Evolutionary conservation across 164 flowering plant genomes (phyloP).

Genomic region (Buxus sempervirens): DNA sequence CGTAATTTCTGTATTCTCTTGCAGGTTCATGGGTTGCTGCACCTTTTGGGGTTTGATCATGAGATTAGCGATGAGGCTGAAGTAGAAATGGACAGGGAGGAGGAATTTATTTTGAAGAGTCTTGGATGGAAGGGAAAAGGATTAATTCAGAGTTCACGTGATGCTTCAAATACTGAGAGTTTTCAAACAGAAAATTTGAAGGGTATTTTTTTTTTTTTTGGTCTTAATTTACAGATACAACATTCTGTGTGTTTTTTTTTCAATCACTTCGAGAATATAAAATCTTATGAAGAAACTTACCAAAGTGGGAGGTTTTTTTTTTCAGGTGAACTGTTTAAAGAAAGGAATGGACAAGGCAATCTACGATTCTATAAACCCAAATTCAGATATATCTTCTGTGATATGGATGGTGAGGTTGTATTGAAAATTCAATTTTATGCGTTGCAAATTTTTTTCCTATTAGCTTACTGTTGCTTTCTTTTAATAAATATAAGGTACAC

Average conservation of each 20-base stretch:
- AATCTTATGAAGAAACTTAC: constrained; percentile 16
- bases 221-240: too few species aligned
- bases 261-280: not conserved
- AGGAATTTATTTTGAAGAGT: constrained; percentile 66
- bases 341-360: constrained; percentile 81
- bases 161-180: constrained; percentile 41
- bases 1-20: constrained; percentile 4
- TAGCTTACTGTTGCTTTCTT: constrained; percentile 11
- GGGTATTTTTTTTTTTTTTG: constrained; percentile 40
- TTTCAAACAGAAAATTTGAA: constrained; percentile 32
- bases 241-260: not conserved
- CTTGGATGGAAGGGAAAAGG: constrained; percentile 97
- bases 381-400: constrained; percentile 84
- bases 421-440: not conserved
- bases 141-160: constrained; percentile 71
- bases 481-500: constrained; percentile 60
- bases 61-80: constrained; percentile 93
- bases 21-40: constrained; percentile 91
- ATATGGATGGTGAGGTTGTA: constrained; percentile 87
- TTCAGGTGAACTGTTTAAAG: constrained; percentile 47
- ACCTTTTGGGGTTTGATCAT: constrained; percentile 94
- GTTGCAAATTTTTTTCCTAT: not conserved
- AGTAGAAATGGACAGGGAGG: constrained; percentile 87
- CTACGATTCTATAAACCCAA: constrained; percentile 84
- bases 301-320: constrained; percentile 33